Percentiles rank a stretch among this genome's conserved stretches.
Conservation (phyloP, 148 eudicot genomes). For the Dysphania ambrosioides region DNA sequence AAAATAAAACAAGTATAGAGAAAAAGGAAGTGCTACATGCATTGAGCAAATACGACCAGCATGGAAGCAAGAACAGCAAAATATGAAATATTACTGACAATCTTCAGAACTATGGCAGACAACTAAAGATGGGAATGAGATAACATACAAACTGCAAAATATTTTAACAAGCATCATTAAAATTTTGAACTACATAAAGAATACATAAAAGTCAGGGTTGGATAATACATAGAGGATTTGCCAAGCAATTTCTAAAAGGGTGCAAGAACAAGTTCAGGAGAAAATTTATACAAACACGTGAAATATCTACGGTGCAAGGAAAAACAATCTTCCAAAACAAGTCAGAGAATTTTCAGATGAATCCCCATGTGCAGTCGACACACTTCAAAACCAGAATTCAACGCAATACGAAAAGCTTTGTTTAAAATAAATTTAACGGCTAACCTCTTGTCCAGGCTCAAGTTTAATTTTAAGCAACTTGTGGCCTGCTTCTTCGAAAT, state of each 20-base stretch:
- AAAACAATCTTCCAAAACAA: background rate
- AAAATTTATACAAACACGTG: background rate
- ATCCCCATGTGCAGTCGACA: background rate
- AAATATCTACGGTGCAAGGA: background rate
- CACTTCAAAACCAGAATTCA: constrained; percentile 7
- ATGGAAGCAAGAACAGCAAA: background rate
- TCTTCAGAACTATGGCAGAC: background rate
- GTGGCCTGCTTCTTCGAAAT: constrained; percentile 98
- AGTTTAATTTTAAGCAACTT: constrained; percentile 86
- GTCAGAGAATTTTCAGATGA: background rate
- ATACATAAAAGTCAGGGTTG: background rate
- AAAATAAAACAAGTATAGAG: background rate
- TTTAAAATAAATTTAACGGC: constrained; percentile 10
- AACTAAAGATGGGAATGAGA: background rate
- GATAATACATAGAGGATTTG: background rate
- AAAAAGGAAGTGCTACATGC: background rate
- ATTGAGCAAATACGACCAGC: background rate
- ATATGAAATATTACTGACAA: background rate
- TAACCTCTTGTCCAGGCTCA: constrained; percentile 98
- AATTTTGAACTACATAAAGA: background rate
- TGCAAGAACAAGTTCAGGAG: background rate
- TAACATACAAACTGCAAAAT: background rate
- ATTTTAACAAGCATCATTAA: background rate
- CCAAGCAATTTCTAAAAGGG: background rate
- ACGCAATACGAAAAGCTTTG: background rate